phyloP scores from a whole-genome alignment of 306 rosid genomes.

The Cyclanthera cordifolia region DNA sequence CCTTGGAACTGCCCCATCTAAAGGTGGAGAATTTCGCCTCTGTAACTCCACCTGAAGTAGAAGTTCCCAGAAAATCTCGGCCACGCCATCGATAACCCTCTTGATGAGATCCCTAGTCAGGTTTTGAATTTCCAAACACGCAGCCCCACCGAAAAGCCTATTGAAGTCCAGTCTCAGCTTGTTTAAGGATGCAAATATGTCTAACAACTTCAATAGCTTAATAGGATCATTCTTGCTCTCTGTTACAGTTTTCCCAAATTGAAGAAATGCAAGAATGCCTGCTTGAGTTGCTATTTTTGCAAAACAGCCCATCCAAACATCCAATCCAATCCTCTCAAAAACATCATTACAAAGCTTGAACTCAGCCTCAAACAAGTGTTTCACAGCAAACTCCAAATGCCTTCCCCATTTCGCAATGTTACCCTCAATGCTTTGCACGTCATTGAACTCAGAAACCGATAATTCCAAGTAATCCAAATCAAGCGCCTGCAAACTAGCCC shows the following conservation, averaged over 20 bases:
- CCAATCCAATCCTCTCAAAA: slow-evolving; percentile 78
- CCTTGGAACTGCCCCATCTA: slow-evolving; percentile 66
- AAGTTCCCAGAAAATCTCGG: slow-evolving; percentile 95
- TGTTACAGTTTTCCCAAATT: slow-evolving; percentile 86
- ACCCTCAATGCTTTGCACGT: slow-evolving; percentile 87
- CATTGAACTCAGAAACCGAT: slow-evolving; percentile 78
- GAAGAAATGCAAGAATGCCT: slow-evolving; percentile 90
- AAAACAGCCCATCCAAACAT: slow-evolving; percentile 91
- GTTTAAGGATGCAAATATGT: slow-evolving; percentile 80
- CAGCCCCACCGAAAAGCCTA: slow-evolving; percentile 83
- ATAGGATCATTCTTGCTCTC: slow-evolving; percentile 94
- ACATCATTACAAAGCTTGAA: slow-evolving; percentile 92
- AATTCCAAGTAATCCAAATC: slow-evolving; percentile 91
- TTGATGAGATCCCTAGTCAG: slow-evolving; percentile 93
- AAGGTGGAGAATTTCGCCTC: slow-evolving; percentile 73
- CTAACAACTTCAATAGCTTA: slow-evolving; percentile 81
- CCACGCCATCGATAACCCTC: slow-evolving; percentile 80
- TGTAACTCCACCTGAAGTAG: slow-evolving; percentile 73
- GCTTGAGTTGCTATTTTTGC: slow-evolving; percentile 93
- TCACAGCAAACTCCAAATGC: slow-evolving; percentile 98
- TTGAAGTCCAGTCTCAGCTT: slow-evolving; percentile 84
- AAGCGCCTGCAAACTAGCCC: slow-evolving; percentile 83
- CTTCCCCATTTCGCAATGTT: slow-evolving; percentile 88
- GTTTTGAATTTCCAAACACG: slow-evolving; percentile 81
- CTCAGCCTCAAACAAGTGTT: slow-evolving; percentile 93